Percentiles rank a stretch among this genome's conserved stretches.
Evolutionary conservation across 2,329 filamentous ascomycete species (phyloP).

Genomic region (Fonsecaea nubica): DNA sequence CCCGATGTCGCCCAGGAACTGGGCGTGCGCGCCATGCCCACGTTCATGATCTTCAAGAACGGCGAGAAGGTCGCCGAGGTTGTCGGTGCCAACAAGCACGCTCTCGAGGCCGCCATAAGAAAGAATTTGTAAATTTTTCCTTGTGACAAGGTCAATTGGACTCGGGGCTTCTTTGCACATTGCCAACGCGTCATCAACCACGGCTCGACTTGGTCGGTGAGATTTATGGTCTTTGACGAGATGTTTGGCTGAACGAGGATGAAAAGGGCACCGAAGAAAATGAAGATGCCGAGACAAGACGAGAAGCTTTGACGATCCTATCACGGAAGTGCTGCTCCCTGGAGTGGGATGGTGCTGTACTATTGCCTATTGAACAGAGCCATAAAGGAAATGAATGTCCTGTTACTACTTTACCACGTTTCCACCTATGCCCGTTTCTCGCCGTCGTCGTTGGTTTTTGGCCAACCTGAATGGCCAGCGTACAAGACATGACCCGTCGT

Average conservation of each 20-base stretch:
- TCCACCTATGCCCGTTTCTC: not conserved
- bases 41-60: slow-evolving; percentile 83
- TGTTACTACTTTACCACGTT: not conserved
- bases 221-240: not conserved
- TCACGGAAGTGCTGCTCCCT: not conserved
- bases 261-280: not conserved
- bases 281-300: not conserved
- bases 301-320: not conserved
- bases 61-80: slow-evolving; percentile 75
- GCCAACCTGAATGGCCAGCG: not conserved
- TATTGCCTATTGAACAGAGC: not conserved
- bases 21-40: slow-evolving; percentile 88
- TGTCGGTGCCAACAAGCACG: slow-evolving; percentile 78
- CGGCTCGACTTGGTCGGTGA: not conserved
- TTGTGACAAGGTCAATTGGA: not conserved
- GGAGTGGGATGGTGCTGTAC: not conserved
- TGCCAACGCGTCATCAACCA: not conserved
- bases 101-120: slow-evolving; percentile 52
- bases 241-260: not conserved
- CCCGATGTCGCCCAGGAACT: slow-evolving; percentile 77
- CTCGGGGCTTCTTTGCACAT: not conserved
- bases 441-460: not conserved
- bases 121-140: slow-evolving; percentile 25
- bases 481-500: no score
- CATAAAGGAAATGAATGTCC: not conserved